Evolutionary conservation across 1,284 basidiomycete species (phyloP).

Genomic region (Cryptococcus sp.): DNA sequence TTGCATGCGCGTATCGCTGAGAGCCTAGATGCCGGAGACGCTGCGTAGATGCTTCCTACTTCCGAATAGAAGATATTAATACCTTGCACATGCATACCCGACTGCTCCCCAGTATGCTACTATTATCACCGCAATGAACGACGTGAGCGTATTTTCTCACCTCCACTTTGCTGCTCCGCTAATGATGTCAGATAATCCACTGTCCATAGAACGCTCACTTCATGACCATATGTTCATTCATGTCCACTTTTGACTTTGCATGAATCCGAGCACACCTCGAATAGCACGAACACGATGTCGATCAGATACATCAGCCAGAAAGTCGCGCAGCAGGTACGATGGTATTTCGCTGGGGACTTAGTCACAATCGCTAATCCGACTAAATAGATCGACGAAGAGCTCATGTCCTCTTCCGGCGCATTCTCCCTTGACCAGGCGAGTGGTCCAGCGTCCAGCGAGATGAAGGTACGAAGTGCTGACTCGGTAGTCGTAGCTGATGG

Average conservation of each 20-base stretch:
- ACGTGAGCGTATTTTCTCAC: neutral
- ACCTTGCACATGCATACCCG: constrained; percentile 25
- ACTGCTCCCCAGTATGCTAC: no score
- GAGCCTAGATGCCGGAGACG: neutral
- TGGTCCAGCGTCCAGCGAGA: neutral
- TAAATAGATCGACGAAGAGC: constrained; percentile 81
- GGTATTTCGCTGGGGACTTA: constrained; percentile 8
- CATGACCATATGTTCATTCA: neutral
- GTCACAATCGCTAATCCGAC: constrained; percentile 1
- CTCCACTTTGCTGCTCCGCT: constrained; percentile 6
- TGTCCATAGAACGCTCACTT: neutral
- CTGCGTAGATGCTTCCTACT: neutral
- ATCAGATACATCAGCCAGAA: constrained; percentile 74
- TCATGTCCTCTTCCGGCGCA: constrained; percentile 79
- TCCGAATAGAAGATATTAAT: constrained; percentile 7
- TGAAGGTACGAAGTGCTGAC: neutral
- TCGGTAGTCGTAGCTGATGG: constrained; percentile 71
- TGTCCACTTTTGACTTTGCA: no score
- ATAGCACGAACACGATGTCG: constrained; percentile 59
- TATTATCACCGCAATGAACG: no score
- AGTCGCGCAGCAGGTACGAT: constrained; percentile 73
- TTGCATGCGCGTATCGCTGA: constrained; percentile 10
- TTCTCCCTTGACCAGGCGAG: constrained; percentile 87
- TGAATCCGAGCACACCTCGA: neutral
- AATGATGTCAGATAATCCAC: neutral